Evolutionary conservation across 768 basidiomycete genomes (phyloP).

Genomic region (Terana coerulea): DNA sequence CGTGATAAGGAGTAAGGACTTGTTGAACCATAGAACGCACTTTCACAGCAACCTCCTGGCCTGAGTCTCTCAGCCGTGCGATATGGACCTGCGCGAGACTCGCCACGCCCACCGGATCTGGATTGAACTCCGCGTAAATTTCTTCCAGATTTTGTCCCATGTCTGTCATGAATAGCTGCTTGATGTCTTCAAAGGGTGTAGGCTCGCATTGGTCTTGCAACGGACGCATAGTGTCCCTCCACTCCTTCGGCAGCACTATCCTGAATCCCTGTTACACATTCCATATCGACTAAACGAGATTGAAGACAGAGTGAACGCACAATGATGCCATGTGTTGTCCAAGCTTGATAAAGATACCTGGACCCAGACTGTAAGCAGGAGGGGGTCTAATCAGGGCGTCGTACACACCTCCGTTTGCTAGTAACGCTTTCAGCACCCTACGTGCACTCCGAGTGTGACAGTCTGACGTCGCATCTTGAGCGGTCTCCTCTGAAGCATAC

Average conservation of each 20-base stretch:
- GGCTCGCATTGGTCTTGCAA: slow-evolving; percentile 93
- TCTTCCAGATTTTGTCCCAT: slow-evolving; percentile 70
- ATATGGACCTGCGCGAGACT: slow-evolving; percentile 95
- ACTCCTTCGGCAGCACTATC: slow-evolving; percentile 57
- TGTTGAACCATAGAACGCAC: slow-evolving; percentile 31
- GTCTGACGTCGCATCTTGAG: slow-evolving; percentile 54
- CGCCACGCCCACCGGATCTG: slow-evolving; percentile 88
- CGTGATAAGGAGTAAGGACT: slow-evolving; percentile 3
- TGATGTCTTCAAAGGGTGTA: slow-evolving; percentile 74
- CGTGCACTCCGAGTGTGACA: slow-evolving; percentile 84
- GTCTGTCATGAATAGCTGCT: slow-evolving; percentile 73
- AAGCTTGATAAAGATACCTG: slow-evolving; percentile 82
- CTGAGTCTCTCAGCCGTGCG: slow-evolving; percentile 66
- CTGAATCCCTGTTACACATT: slow-evolving; percentile 29
- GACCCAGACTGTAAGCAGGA: neutral
- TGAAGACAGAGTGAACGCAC: slow-evolving; percentile 31
- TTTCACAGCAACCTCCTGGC: slow-evolving; percentile 83
- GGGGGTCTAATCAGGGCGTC: neutral
- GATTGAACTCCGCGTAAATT: slow-evolving; percentile 83
- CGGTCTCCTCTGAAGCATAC: slow-evolving; percentile 50
- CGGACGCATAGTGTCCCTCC: slow-evolving; percentile 54
- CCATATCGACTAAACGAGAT: slow-evolving; percentile 15
- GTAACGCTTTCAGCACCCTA: slow-evolving; percentile 75
- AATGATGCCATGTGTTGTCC: slow-evolving; percentile 84
- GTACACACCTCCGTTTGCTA: slow-evolving; percentile 77